Conservation (phyloP, 345 rosid species). For the Melastoma malabathricum region DNA sequence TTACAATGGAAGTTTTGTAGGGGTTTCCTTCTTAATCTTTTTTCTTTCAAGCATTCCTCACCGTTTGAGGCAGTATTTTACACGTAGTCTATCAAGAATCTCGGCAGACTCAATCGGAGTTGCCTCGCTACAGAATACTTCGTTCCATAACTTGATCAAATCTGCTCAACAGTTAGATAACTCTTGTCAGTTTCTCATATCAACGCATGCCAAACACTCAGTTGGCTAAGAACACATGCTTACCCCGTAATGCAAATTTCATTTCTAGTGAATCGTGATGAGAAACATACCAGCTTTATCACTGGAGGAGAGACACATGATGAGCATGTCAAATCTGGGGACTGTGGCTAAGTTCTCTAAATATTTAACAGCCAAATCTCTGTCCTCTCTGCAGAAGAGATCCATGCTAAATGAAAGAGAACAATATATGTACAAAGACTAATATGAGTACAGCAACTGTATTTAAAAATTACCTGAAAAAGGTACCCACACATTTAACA, state of each 20-base stretch:
- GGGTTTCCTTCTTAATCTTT: neutral
- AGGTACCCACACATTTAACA: slow-evolving; percentile 49
- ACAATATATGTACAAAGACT: neutral
- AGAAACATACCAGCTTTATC: slow-evolving; percentile 56
- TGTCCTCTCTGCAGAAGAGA: slow-evolving; percentile 41
- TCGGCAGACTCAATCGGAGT: slow-evolving; percentile 49
- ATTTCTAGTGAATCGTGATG: too few relatives aligned
- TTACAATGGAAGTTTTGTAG: neutral
- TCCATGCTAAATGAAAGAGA: slow-evolving; percentile 6
- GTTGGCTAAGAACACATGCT: neutral
- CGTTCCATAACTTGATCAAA: slow-evolving; percentile 60
- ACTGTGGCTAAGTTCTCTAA: slow-evolving; percentile 60
- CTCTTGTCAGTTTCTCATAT: slow-evolving; percentile 7
- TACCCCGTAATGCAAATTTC: neutral
- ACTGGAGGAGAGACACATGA: slow-evolving; percentile 59
- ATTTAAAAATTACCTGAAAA: slow-evolving; percentile 41
- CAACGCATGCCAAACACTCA: neutral
- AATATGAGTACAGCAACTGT: neutral
- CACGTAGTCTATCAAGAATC: slow-evolving; percentile 38
- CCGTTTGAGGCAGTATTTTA: slow-evolving; percentile 31
- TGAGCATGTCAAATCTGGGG: slow-evolving; percentile 75
- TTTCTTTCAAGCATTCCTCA: slow-evolving; percentile 4
- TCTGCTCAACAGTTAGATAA: slow-evolving; percentile 27
- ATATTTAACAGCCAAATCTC: slow-evolving; percentile 59
- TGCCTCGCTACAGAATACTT: slow-evolving; percentile 47